phyloP scores from a whole-genome alignment of 352 stramenopile genomes.

The Discostella stelligera region DNA sequence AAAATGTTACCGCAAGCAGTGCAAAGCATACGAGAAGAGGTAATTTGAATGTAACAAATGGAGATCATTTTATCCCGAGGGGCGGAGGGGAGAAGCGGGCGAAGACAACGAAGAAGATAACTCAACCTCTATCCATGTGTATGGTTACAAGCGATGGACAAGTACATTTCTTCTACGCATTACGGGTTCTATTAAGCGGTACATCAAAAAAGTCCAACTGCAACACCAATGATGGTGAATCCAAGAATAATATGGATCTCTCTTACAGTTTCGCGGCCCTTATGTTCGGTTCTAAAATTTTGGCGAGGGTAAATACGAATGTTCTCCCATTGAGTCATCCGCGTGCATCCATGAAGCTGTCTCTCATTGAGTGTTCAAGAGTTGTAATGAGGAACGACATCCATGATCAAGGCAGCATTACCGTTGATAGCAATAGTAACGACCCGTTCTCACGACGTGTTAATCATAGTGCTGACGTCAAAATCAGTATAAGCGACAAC shows the following conservation, averaged over 20 bases:
- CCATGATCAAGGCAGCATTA: not conserved
- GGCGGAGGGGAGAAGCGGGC: not conserved
- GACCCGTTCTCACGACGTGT: slow-evolving; percentile 1
- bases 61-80: not conserved
- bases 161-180: slow-evolving; percentile 56
- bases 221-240: not conserved
- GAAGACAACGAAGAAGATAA: slow-evolving; percentile 22
- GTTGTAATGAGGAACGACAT: slow-evolving; percentile 3
- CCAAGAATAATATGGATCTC: slow-evolving; percentile 19
- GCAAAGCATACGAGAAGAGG: not conserved
- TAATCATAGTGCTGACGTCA: not conserved
- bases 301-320: slow-evolving; percentile 46
- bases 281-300: slow-evolving; percentile 59
- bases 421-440: slow-evolving; percentile 5
- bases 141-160: slow-evolving; percentile 48
- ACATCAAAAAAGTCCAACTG: slow-evolving; percentile 3
- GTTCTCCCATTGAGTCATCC: slow-evolving; percentile 63
- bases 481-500: not conserved
- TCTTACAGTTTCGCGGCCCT: slow-evolving; percentile 53
- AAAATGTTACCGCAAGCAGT: not conserved
- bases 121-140: slow-evolving; percentile 46
- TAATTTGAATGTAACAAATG: slow-evolving; percentile 3
- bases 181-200: slow-evolving; percentile 37
- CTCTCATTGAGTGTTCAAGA: slow-evolving; percentile 31
- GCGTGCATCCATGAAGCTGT: slow-evolving; percentile 45